Percentiles rank a stretch among this genome's conserved stretches.
These are phyloP conservation scores for Venustampulla echinocandica DNA, from an alignment of 495 filamentous ascomycete species.

Conservation along the genomic window DNA sequence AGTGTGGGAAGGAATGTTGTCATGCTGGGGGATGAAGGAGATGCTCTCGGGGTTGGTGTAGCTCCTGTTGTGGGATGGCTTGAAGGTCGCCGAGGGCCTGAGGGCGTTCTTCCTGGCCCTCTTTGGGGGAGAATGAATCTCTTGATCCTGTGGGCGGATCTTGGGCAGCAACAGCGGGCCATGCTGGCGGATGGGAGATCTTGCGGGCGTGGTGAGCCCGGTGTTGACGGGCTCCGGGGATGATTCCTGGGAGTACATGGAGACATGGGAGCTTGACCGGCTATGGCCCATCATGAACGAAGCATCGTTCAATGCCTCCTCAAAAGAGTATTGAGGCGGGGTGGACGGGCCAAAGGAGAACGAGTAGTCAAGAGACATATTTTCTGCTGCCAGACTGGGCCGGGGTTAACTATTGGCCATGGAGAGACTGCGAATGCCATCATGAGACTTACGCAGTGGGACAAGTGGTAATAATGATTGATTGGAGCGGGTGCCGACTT, in stretches of 20 bases:
- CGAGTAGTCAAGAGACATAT: conserved; percentile 50
- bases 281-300: conserved; percentile 20
- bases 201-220: conserved; percentile 59
- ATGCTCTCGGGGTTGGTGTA: conserved; percentile 56
- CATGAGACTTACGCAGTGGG: conserved; percentile 16
- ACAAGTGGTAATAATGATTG: conserved; percentile 3
- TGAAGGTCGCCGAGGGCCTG: conserved; percentile 24
- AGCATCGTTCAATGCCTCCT: conserved; percentile 36
- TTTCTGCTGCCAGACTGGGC: conserved; percentile 25
- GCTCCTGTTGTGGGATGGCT: conserved; percentile 51
- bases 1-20: conserved; percentile 22
- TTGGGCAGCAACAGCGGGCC: conserved; percentile 79
- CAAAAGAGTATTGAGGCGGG: conserved; percentile 24
- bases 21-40: conserved; percentile 34
- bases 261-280: conserved; percentile 43
- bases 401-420: conserved; percentile 1
- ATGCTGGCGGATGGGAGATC: conserved; percentile 67
- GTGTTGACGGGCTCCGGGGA: conserved; percentile 63
- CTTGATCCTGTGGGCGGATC: conserved; percentile 78
- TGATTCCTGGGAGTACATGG: conserved; percentile 54
- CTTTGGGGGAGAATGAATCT: conserved; percentile 38
- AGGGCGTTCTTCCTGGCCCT: conserved; percentile 15
- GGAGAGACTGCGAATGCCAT: neutral
- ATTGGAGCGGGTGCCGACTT: conserved; percentile 16
- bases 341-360: conserved; percentile 46